phyloP scores from a whole-genome alignment of 129 eudicot species.

The Arctium lappa region DNA sequence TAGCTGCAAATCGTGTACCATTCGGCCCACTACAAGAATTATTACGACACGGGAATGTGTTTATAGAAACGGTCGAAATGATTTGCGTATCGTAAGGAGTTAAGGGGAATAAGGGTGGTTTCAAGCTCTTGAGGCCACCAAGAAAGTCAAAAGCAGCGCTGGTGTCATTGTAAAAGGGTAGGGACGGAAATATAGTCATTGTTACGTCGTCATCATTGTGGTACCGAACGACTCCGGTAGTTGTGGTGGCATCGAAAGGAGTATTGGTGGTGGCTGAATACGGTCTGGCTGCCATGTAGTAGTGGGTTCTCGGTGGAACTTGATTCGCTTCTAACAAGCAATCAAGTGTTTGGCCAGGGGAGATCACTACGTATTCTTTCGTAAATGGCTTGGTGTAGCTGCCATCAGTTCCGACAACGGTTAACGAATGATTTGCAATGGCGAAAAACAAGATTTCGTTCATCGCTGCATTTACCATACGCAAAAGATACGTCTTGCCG shows the following conservation, averaged over 20 bases:
- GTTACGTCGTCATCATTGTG: slow-evolving; percentile 1
- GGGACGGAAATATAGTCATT: slow-evolving; percentile 22
- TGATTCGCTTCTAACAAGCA: slow-evolving; percentile 52
- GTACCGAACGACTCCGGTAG: slow-evolving; percentile 45
- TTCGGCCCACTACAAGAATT: slow-evolving; percentile 53
- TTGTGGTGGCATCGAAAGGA: slow-evolving; percentile 45
- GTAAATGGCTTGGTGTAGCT: slow-evolving; percentile 54
- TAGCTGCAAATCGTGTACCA: slow-evolving; percentile 56
- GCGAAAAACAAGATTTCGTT: slow-evolving; percentile 39
- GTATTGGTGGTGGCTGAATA: neutral
- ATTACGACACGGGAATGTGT: slow-evolving; percentile 46
- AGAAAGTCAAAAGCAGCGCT: slow-evolving; percentile 33
- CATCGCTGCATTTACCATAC: slow-evolving; percentile 50
- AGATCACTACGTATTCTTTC: slow-evolving; percentile 29
- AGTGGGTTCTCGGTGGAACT: slow-evolving; percentile 13
- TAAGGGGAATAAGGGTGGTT: slow-evolving; percentile 36
- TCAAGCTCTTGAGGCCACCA: slow-evolving; percentile 33
- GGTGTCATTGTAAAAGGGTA: slow-evolving; percentile 54
- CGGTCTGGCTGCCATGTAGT: slow-evolving; percentile 61
- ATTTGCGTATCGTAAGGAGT: slow-evolving; percentile 8
- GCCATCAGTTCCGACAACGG: slow-evolving; percentile 57
- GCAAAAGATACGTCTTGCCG: slow-evolving; percentile 45
- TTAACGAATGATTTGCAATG: slow-evolving; percentile 47
- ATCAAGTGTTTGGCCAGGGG: slow-evolving; percentile 65
- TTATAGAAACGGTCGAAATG: slow-evolving; percentile 38